Evolutionary conservation across 257 asterid species (phyloP), one percentile per base, ranked within the genome.

Genomic region (Fraxinus quadrangulata): DNA sequence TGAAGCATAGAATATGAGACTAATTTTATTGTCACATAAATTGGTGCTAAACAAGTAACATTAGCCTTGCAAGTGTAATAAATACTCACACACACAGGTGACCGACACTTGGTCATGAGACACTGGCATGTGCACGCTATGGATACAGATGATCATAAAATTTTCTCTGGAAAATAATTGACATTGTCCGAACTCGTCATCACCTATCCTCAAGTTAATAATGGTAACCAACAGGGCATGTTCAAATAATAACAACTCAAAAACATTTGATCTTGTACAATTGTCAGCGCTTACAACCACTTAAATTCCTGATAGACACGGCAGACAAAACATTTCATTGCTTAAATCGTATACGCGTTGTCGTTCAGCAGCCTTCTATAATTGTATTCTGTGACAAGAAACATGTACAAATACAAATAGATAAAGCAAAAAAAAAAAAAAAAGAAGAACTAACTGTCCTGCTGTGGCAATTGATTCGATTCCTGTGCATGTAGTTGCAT

Each of bases 381-480:
- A 77, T 63, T 65, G 80, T 39, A 66, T 13, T 70, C 51, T 10
- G 23, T 54, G 42, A 40, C 9, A 70, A 71, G 30, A 28, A 73
- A 76, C 54, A 49, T 71, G 73, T 71, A 82, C 11, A 75, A 16
- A 67, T 3, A 54, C 19, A 5, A 63, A 61, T 14, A 67, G 17
- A 14, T 13, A 24, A 45, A 21, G 6, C 36, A 26, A 26, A 26
- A 26, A 26, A 26, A 26, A 30, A 30, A 1, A 4, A 42, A 67
- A 72, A 28, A 31, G 33, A 8, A 24, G 2, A 39, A 59, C 75
- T 81, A 87, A 67, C 67, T 69, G 39, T 74, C 79, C 40, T 74
- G 71, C 71, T 80, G 66, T 8, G 72, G 81, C 31, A 77, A 66
- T 33, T 74, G 83, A 49, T 81, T 72, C 67, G 83, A 75, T 26